phyloP scores from a whole-genome alignment of 257 asterid genomes.

The Solanum pimpinellifolium region DNA sequence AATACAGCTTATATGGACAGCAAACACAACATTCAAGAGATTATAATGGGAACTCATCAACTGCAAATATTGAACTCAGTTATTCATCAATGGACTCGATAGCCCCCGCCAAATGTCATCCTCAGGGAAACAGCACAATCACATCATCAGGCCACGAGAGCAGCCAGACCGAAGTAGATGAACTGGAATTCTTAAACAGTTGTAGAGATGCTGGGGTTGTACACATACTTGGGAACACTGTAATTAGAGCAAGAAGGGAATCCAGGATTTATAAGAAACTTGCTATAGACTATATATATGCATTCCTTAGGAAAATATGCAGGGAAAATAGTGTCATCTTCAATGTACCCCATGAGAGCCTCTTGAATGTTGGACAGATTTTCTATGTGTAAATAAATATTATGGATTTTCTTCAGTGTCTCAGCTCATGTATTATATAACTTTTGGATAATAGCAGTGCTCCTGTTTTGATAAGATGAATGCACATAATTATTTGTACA shows the following conservation, averaged over 20 bases:
- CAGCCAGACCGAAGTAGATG: constrained; percentile 8
- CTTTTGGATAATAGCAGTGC: neutral
- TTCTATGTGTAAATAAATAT: constrained; percentile 3
- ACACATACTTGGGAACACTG: constrained; percentile 14
- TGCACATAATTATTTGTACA: neutral
- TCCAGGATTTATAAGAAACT: constrained; percentile 9
- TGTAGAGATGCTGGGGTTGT: constrained; percentile 18
- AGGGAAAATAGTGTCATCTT: constrained; percentile 21
- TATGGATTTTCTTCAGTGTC: neutral
- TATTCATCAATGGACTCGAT: constrained; percentile 3
- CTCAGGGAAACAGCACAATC: neutral
- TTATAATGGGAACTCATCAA: neutral
- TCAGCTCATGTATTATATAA: neutral
- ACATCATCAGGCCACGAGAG: neutral
- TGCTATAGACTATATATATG: constrained; percentile 13
- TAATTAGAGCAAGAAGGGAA: constrained; percentile 15
- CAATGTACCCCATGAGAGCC: constrained; percentile 21
- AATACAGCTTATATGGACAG: constrained; percentile 7
- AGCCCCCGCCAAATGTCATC: neutral
- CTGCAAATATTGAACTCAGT: neutral
- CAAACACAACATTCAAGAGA: constrained; percentile 8
- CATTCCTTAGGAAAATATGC: constrained; percentile 18
- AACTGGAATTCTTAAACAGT: constrained; percentile 7
- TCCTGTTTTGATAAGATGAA: neutral
- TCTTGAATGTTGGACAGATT: constrained; percentile 18